These are phyloP conservation scores for Symbiodinium natans DNA, from an alignment of 73 alveolate species.

Conservation along the genomic window DNA sequence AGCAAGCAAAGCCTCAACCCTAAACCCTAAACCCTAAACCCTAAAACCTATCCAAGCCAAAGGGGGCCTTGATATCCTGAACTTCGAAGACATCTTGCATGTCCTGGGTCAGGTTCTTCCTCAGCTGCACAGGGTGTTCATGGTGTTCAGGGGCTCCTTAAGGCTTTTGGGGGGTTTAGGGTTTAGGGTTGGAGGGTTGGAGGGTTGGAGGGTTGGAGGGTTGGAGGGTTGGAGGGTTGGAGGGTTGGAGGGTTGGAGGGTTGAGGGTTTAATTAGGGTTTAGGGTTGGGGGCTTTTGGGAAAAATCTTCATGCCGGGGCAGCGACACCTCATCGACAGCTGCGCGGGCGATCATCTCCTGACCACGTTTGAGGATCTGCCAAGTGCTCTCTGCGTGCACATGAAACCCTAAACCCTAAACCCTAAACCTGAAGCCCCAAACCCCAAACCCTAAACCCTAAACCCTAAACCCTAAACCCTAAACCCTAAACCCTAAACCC, in stretches of 20 bases:
- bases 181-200: not conserved
- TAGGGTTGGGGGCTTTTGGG: not conserved
- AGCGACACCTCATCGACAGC: slow-evolving; percentile 44
- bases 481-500: not conserved
- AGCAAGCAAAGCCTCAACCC: too few relatives aligned
- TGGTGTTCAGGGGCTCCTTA: too few relatives aligned
- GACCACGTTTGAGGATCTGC: too few relatives aligned
- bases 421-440: too few relatives aligned
- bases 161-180: too few relatives aligned
- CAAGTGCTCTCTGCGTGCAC: not conserved
- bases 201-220: not conserved
- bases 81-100: slow-evolving; percentile 83
- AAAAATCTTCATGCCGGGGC: too few relatives aligned
- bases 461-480: not conserved
- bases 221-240: too few relatives aligned
- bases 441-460: too few relatives aligned
- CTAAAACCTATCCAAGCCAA: too few relatives aligned
- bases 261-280: not conserved
- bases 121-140: not conserved
- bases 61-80: slow-evolving; percentile 74
- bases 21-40: too few relatives aligned
- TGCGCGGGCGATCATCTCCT: slow-evolving; percentile 82
- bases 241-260: not conserved
- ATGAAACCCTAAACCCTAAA: not conserved
- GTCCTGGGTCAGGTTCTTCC: slow-evolving; percentile 85